Evolutionary conservation across 2,329 filamentous ascomycete species (phyloP).

Genomic region (Ceratocystis variospora): DNA sequence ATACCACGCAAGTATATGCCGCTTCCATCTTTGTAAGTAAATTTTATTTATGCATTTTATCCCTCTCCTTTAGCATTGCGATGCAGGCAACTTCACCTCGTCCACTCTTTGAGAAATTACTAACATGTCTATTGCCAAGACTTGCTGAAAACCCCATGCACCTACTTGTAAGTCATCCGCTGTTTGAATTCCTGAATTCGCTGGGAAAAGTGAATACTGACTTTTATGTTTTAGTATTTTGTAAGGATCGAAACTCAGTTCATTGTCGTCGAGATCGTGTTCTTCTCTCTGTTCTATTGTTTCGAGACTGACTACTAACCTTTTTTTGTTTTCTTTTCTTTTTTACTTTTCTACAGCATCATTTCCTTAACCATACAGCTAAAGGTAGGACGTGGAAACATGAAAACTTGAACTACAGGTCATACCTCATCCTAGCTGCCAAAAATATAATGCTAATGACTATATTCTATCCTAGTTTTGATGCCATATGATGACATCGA

Average conservation of each 20-base stretch:
- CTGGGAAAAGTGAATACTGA: slow-evolving; percentile 20
- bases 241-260: slow-evolving; percentile 24
- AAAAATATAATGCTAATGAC: background rate
- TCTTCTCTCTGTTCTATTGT: no score
- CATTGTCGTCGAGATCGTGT: background rate
- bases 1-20: slow-evolving; percentile 37
- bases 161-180: slow-evolving; percentile 37
- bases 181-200: background rate
- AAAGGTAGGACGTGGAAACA: slow-evolving; percentile 33
- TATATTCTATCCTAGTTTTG: slow-evolving; percentile 26
- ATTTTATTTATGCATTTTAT: background rate
- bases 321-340: background rate
- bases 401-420: no score
- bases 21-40: slow-evolving; percentile 31
- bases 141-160: slow-evolving; percentile 66
- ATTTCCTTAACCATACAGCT: slow-evolving; percentile 68
- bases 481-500: slow-evolving; percentile 38
- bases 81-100: background rate
- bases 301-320: no score
- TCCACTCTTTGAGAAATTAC: background rate
- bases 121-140: slow-evolving; percentile 22
- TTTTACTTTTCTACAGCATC: slow-evolving; percentile 28
- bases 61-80: background rate
- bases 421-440: no score
- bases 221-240: slow-evolving; percentile 31